Evolutionary conservation across 164 flowering plant species (phyloP).

Genomic region (Vitis amurensis): DNA sequence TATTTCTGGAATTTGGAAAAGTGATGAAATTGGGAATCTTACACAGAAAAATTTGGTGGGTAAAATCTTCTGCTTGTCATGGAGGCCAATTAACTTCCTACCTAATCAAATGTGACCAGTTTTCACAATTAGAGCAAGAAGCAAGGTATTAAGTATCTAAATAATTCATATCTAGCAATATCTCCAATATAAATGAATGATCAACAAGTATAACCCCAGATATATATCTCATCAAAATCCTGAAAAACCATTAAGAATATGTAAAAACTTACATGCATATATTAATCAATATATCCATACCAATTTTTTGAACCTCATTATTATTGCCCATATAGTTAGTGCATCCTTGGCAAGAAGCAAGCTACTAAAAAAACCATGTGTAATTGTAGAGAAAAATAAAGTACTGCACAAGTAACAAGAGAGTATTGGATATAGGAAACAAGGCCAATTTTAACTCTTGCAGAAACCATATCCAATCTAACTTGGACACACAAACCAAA

Average conservation of each 20-base stretch:
- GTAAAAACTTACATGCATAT: too few species aligned
- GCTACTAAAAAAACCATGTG: neutral
- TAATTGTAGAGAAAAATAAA: neutral
- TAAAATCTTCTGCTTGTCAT: constrained; percentile 10
- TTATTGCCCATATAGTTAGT: too few species aligned
- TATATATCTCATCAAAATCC: too few species aligned
- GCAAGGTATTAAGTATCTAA: neutral
- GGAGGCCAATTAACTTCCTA: constrained; percentile 19
- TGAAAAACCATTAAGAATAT: too few species aligned
- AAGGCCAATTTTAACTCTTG: neutral
- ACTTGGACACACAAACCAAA: neutral
- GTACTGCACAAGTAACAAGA: neutral
- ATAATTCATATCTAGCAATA: too few species aligned
- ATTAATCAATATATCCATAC: too few species aligned
- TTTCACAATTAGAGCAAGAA: constrained; percentile 4
- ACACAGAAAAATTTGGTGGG: constrained; percentile 22
- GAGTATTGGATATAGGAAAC: neutral
- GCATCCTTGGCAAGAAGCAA: too few species aligned
- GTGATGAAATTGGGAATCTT: constrained; percentile 15
- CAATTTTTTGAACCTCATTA: too few species aligned
- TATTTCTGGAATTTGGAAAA: too few species aligned
- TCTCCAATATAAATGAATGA: too few species aligned
- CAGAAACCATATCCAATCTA: neutral
- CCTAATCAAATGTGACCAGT: constrained; percentile 22
- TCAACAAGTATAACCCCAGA: too few species aligned